Base-by-base conservation (phyloP, 805 yeast genomes). In the Naumovozyma castellii region DNA sequence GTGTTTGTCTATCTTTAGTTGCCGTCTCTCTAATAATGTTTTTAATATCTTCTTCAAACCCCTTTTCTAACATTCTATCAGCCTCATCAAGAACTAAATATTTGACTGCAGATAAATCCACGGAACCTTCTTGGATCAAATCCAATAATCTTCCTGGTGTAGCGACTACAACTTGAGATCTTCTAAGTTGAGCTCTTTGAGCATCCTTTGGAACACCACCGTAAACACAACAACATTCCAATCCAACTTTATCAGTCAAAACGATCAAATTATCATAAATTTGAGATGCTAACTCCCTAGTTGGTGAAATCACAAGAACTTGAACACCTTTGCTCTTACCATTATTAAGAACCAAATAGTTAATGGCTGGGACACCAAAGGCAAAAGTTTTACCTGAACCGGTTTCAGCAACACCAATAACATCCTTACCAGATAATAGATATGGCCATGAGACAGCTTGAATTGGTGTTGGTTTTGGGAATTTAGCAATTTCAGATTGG, bases 351-450 rank as follows among this genome's bases (percentile, higher is more conserved):
- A 69, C 53, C 35, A 90, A 66, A 46, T 78, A 78, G 55, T 85
- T 72, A 39, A 90, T 73, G n/a, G 97, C 96, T 36, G 99, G 98
- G 25, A 92, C 92, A 59, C 96, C 95, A 60, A 90, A 92, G 0
- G 96, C 97, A 65, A 90, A 81, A 0, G 98, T 90, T 64, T 90
- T 90, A 56, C 98, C 98, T 1, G 96, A 85, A 30, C 98, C 98
- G 3, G 98, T 90, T 66, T 90, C 97, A 12, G 98, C 98, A 48
- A 90, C 95, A 61, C 97, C 98, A 49, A 90, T 76, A 18, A 88
- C 94, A 59, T 90, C 98, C 43, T 80, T 73, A 14, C 83, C 82
- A 16, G 75, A 65, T 37, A 87, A 65, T 39, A 90, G 65, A 56
- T 76, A 86, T 48, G 98, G 97, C 97, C 97, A 92, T 6, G 97